phyloP scores from a whole-genome alignment of 2,329 filamentous ascomycete genomes.

The Fusarium nygamai region DNA sequence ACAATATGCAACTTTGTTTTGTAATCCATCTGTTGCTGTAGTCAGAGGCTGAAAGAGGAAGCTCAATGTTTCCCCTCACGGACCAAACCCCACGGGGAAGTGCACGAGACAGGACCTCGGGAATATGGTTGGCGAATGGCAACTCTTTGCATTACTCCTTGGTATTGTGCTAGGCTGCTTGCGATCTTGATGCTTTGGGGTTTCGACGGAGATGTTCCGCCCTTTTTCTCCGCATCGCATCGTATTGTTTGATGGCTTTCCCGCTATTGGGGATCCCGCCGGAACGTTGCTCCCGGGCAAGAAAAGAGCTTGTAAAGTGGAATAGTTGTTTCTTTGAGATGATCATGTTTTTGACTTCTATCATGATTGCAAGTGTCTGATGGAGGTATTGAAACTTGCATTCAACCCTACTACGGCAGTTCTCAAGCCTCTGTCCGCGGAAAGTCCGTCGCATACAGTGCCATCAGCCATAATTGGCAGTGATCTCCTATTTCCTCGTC shows the following conservation, averaged over 20 bases:
- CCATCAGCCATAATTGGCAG: background rate
- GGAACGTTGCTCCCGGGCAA: background rate
- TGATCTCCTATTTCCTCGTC: background rate
- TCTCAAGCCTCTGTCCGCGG: background rate
- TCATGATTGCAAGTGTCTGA: background rate
- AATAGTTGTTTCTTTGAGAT: background rate
- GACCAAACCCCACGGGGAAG: slow-evolving; percentile 21
- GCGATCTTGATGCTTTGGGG: background rate
- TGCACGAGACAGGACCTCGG: slow-evolving; percentile 1
- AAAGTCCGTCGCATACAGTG: background rate
- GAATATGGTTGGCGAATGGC: slow-evolving; percentile 8
- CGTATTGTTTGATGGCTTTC: background rate
- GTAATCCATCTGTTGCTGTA: background rate
- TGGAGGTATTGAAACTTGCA: background rate
- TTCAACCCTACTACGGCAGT: background rate
- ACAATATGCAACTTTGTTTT: slow-evolving; percentile 13
- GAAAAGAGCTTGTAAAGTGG: background rate
- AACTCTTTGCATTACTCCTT: slow-evolving; percentile 4
- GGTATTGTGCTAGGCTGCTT: slow-evolving; percentile 2
- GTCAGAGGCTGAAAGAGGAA: slow-evolving; percentile 16
- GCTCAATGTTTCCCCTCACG: slow-evolving; percentile 23
- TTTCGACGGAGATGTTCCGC: slow-evolving; percentile 15
- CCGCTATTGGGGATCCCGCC: background rate
- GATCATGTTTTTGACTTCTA: background rate
- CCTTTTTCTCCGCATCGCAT: slow-evolving; percentile 19